Conservation (phyloP, 176 grass and related monocot species). For the Lolium multiflorum region DNA sequence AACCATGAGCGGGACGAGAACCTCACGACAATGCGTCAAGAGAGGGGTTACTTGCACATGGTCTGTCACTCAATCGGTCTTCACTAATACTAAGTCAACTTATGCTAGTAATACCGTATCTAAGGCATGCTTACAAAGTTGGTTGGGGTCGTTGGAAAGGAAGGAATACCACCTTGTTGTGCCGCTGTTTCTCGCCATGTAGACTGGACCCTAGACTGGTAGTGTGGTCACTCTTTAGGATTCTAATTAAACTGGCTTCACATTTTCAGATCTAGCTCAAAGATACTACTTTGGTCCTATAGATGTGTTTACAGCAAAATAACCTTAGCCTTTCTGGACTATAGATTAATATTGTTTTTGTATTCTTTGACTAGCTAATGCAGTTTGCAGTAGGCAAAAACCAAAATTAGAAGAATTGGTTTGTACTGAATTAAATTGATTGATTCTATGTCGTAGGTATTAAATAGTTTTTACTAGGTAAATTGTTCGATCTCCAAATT, state of each 20-base stretch:
- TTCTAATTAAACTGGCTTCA: background rate
- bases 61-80: constrained; percentile 34
- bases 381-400: background rate
- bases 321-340: background rate
- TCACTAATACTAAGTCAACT: background rate
- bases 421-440: background rate
- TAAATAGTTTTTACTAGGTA: background rate
- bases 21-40: constrained; percentile 63
- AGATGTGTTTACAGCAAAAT: background rate
- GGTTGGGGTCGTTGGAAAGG: background rate
- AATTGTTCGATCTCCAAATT: background rate
- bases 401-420: background rate
- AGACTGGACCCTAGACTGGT: background rate
- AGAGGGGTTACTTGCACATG: constrained; percentile 71
- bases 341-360: background rate
- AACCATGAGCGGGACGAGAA: constrained; percentile 69
- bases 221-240: background rate
- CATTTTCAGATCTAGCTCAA: background rate
- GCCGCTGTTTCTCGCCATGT: background rate
- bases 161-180: background rate
- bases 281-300: background rate
- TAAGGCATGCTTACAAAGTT: background rate
- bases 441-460: background rate
- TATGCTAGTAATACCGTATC: background rate
- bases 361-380: background rate